Evolutionary conservation across 129 eudicot genomes (phyloP), one percentile per base, ranked within the genome.

Genomic region (Glebionis coronaria): DNA sequence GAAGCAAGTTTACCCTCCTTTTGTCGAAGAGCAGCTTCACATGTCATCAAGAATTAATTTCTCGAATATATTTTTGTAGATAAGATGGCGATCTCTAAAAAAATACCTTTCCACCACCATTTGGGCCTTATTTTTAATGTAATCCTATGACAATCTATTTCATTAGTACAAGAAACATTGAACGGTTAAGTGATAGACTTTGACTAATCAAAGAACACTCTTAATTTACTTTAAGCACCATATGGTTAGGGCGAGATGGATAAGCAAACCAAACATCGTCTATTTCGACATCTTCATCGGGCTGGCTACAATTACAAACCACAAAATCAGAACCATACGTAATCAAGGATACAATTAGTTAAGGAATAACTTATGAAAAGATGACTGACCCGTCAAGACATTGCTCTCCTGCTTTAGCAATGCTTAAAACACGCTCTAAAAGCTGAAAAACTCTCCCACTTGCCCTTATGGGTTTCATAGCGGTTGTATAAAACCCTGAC

Each of bases 401-500:
- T 69, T 81, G 76, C 61, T 76, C 44, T 38, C 85, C 85, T 8
- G 85, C 31, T 72, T 72, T 76, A 15, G 74, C 76, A 81, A 81
- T 76, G 64, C 72, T 66, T 3, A 81, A 81, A 12, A 68, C 75
- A 12, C 85, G 85, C 20, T 81, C 85, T 46, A 81, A 79, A 81
- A 81, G 85, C 79, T 81, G 85, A 73, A 81, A 81, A 68, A 81
- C 85, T 68, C 85, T 67, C 52, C 85, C 69, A 68, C 85, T 81
- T 60, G 85, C 85, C 27, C 85, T 82, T n/a, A 82, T 82, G 63
- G 85, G 82, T 73, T 81, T 81, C 85, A 81, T 81, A 12, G 85
- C 82, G 1, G 82, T 77, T 47, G 82, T 73, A 65, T 81, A 81
- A 63, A 81, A 54, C 21, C 85, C 82, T 9, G 85, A 81, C 49